A percentile compares a stretch with the other conserved stretches of the same genome.
These are phyloP conservation scores for Dryas octopetala DNA, from an alignment of 306 rosid genomes.

Conservation along the genomic window DNA sequence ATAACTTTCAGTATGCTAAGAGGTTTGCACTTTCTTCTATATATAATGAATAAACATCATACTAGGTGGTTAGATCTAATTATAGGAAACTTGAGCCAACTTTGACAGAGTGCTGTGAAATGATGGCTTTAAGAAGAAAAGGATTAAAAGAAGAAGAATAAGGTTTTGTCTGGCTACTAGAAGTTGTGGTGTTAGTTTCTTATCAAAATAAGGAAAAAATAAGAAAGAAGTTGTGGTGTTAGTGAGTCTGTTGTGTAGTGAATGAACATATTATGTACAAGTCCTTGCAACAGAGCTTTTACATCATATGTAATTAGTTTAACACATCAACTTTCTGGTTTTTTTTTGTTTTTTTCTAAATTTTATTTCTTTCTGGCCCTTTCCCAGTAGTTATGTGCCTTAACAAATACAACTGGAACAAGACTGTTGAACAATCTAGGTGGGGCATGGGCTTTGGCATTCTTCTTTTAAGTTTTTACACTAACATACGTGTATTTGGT, in stretches of 20 bases:
- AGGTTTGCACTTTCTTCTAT: conserved; percentile 44
- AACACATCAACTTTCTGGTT: background rate
- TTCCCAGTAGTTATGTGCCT: background rate
- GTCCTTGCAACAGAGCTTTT: background rate
- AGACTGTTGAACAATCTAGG: background rate
- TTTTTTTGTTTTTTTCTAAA: background rate
- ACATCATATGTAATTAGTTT: background rate
- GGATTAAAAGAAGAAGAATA: background rate
- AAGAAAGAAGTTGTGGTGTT: background rate
- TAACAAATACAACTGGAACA: background rate
- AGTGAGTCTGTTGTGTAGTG: background rate
- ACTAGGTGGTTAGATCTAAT: background rate
- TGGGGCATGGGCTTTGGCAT: background rate
- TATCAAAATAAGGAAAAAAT: background rate
- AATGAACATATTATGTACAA: background rate
- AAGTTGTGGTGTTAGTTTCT: background rate
- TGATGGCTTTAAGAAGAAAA: background rate
- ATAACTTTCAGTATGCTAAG: conserved; percentile 67
- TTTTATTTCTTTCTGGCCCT: background rate
- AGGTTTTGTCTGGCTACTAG: background rate
- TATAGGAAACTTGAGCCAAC: background rate
- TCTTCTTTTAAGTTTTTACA: background rate
- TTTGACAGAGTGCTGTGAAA: background rate
- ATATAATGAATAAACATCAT: background rate
- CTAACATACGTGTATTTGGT: background rate